Percentiles rank a stretch among this genome's conserved stretches.
phyloP scores from a whole-genome alignment of 345 rosid species.

The Moricandia moricandioides region DNA sequence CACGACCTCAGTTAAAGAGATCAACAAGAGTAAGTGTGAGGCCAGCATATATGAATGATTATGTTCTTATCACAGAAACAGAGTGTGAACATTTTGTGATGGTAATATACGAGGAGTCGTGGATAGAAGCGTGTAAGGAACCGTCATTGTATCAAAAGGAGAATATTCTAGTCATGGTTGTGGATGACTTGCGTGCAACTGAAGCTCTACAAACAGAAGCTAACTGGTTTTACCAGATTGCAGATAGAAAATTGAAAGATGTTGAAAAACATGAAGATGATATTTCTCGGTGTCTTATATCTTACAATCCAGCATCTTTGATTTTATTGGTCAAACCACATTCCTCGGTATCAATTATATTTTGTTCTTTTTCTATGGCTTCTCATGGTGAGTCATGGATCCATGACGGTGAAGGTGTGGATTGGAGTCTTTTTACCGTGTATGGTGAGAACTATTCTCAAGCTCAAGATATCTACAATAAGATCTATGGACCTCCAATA shows the following conservation, averaged over 20 bases:
- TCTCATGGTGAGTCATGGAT: no score
- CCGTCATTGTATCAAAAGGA: neutral
- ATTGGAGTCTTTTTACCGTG: no score
- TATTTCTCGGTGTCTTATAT: slow-evolving; percentile 51
- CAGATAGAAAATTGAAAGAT: slow-evolving; percentile 88
- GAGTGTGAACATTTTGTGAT: neutral
- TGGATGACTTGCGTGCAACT: no score
- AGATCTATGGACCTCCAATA: no score
- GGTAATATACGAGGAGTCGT: neutral
- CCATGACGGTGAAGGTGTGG: no score
- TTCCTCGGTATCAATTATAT: no score
- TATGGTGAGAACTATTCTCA: no score
- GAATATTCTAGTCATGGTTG: neutral
- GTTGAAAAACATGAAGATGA: slow-evolving; percentile 86
- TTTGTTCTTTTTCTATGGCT: no score
- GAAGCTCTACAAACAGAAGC: slow-evolving; percentile 15
- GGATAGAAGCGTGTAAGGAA: neutral
- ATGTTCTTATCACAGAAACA: neutral
- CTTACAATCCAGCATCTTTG: slow-evolving; percentile 42
- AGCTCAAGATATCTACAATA: no score
- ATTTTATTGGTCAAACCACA: no score
- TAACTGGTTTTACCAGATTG: slow-evolving; percentile 56
- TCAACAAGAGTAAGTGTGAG: neutral
- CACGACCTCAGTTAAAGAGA: neutral
- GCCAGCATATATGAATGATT: neutral